These are phyloP conservation scores for cucumber (Cucumis sativus) DNA, from an alignment of 306 rosid genomes.

Conservation along the genomic window Cucumber_9930_V3 NC_026660.2:2303001-2303500, in stretches of 20 bases:
- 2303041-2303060: no score
- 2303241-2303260: slow-evolving; percentile 4
- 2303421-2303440: slow-evolving; percentile 40
- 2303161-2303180: slow-evolving; percentile 3
- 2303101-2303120: no score
- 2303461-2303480: slow-evolving; percentile 61
- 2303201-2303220: background rate
- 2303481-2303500: slow-evolving; percentile 14
- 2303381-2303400: slow-evolving; percentile 49
- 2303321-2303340: background rate
- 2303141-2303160: background rate
- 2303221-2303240: background rate
- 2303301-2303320: background rate
- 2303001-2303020: no score
- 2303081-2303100: no score
- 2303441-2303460: slow-evolving; percentile 33
- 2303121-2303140: no score
- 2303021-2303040: no score
- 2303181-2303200: background rate
- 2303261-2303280: background rate
- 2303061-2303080: no score
- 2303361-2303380: slow-evolving; percentile 66
- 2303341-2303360: slow-evolving; percentile 40
- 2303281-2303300: background rate
- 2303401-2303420: slow-evolving; percentile 38